phyloP scores from a whole-genome alignment of 495 filamentous ascomycete species.

The Lepraria neglecta region DNA sequence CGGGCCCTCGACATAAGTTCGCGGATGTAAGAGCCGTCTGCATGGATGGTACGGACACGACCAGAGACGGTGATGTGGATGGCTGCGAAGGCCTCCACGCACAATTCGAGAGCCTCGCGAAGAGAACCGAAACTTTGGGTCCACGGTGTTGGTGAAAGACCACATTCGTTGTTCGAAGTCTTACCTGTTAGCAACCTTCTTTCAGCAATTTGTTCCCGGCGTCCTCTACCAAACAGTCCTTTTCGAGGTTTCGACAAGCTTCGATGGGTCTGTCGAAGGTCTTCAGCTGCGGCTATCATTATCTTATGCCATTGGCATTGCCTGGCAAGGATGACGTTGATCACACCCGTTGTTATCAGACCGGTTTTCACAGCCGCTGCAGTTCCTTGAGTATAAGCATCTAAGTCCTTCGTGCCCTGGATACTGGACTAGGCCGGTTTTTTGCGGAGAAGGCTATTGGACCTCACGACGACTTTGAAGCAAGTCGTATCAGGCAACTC shows the following conservation, averaged over 20 bases:
- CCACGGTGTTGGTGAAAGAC: no score
- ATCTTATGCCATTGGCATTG: slow-evolving; percentile 33
- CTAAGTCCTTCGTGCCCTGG: no score
- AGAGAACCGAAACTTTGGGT: slow-evolving; percentile 20
- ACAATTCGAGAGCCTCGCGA: slow-evolving; percentile 35
- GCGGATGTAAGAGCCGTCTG: slow-evolving; percentile 39
- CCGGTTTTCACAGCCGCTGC: slow-evolving; percentile 14
- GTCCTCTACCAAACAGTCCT: no score
- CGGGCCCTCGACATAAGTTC: slow-evolving; percentile 30
- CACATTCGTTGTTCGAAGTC: no score
- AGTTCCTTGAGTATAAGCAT: background rate
- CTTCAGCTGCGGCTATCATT: slow-evolving; percentile 24
- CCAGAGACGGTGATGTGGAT: slow-evolving; percentile 42
- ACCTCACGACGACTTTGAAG: slow-evolving; percentile 28
- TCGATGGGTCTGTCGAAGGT: slow-evolving; percentile 19
- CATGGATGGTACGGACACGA: slow-evolving; percentile 39
- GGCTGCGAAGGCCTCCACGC: slow-evolving; percentile 38
- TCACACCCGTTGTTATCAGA: slow-evolving; percentile 27
- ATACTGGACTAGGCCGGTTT: no score
- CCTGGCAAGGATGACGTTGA: slow-evolving; percentile 28
- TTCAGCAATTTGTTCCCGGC: no score
- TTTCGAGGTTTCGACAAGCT: background rate
- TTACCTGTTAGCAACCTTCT: no score
- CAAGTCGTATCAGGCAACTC: slow-evolving; percentile 25
- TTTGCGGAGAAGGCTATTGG: slow-evolving; percentile 18